These are phyloP conservation scores for Pholiota adiposa DNA, from an alignment of 1,284 basidiomycete genomes.

Conservation along the genomic window DNA sequence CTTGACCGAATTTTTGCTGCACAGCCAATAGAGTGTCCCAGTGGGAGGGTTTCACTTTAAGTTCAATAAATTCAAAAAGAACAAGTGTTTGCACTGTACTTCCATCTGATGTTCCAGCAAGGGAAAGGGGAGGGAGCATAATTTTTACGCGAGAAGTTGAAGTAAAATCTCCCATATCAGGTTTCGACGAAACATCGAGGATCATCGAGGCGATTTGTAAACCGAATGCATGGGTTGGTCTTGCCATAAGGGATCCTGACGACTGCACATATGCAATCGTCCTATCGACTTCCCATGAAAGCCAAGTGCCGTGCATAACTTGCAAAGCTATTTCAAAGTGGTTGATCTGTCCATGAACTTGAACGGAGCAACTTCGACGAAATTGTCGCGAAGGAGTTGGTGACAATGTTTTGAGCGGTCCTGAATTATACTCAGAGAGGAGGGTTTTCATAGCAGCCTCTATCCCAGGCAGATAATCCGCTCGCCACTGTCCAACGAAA, in stretches of 20 bases:
- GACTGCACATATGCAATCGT: conserved; percentile 52
- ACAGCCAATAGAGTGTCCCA: conserved; percentile 81
- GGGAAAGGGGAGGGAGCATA: conserved; percentile 63
- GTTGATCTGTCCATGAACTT: conserved; percentile 55
- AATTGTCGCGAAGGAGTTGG: conserved; percentile 30
- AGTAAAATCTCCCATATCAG: conserved; percentile 37
- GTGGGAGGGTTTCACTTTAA: conserved; percentile 77
- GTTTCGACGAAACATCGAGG: conserved; percentile 63
- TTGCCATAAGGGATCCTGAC: conserved; percentile 37
- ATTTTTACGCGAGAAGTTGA: conserved; percentile 58
- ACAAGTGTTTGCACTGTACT: conserved; percentile 55
- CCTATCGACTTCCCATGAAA: conserved; percentile 69
- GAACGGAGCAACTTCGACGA: conserved; percentile 36
- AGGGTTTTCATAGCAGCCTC: conserved; percentile 68
- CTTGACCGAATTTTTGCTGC: conserved; percentile 84
- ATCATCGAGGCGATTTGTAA: conserved; percentile 65
- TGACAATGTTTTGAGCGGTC: conserved; percentile 35
- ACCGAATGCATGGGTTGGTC: conserved; percentile 54
- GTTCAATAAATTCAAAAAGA: conserved; percentile 67
- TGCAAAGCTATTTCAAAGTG: conserved; percentile 65
- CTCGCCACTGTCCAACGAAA: conserved; percentile 80
- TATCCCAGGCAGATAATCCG: conserved; percentile 74
- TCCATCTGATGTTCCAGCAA: conserved; percentile 60
- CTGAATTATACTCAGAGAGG: conserved; percentile 61
- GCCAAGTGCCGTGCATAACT: conserved; percentile 85